These are phyloP conservation scores for Populus nigra DNA, from an alignment of 345 rosid genomes.

Conservation along the genomic window DNA sequence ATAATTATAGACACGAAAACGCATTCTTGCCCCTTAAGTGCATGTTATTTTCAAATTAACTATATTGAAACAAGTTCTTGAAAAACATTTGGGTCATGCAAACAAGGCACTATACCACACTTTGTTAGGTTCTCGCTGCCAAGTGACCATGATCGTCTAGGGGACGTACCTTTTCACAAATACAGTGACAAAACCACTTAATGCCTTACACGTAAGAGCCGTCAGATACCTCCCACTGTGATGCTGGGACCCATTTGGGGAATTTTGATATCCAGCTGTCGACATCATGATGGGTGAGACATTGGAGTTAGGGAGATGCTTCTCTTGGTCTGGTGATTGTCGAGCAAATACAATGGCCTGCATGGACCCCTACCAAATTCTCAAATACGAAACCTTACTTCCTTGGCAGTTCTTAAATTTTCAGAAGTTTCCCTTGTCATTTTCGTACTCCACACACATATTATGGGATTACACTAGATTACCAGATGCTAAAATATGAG, in stretches of 20 bases:
- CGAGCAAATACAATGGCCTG: slow-evolving; percentile 3
- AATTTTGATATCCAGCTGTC: not conserved
- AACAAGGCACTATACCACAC: not conserved
- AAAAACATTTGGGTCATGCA: not conserved
- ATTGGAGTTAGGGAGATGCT: slow-evolving; percentile 5
- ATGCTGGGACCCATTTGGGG: not conserved
- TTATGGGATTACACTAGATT: not conserved
- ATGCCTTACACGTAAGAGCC: not conserved
- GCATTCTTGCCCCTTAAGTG: too few species aligned
- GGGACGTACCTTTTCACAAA: not conserved
- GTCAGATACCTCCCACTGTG: not conserved
- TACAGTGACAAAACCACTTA: not conserved
- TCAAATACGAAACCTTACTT: not conserved
- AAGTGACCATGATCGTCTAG: not conserved
- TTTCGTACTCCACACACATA: slow-evolving; percentile 5
- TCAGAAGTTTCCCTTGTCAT: slow-evolving; percentile 29
- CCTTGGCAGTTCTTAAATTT: slow-evolving; percentile 1
- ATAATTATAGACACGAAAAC: too few species aligned
- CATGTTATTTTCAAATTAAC: too few species aligned
- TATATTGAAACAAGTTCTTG: not conserved
- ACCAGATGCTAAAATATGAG: not conserved
- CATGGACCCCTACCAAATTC: not conserved
- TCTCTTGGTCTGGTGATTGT: slow-evolving; percentile 6
- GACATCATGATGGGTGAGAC: not conserved
- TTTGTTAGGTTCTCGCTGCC: not conserved